Evolutionary conservation across 768 basidiomycete species (phyloP).

Genomic region (Rubroboletus pulcherrimus): DNA sequence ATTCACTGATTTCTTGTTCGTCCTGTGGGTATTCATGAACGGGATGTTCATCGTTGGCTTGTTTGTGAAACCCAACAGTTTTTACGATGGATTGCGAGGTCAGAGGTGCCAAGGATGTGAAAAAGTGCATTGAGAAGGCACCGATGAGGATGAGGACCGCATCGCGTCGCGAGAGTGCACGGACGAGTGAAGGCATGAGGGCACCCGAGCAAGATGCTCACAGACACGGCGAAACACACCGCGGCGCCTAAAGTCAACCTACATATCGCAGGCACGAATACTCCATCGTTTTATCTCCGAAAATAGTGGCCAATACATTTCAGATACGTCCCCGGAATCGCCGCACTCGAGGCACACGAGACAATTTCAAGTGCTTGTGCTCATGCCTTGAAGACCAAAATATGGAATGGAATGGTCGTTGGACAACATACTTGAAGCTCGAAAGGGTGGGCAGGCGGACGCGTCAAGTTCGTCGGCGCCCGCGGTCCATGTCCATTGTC

Average conservation of each 20-base stretch:
- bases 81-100: slow-evolving; percentile 31
- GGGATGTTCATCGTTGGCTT: background rate
- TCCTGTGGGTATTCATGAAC: background rate
- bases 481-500: too few relatives aligned
- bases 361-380: background rate
- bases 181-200: slow-evolving; percentile 36
- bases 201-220: background rate
- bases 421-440: background rate
- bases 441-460: background rate
- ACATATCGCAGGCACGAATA: background rate
- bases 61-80: slow-evolving; percentile 19
- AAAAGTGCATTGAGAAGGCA: slow-evolving; percentile 52
- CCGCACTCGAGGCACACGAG: background rate
- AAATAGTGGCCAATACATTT: background rate
- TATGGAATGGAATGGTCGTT: background rate
- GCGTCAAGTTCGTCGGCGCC: background rate
- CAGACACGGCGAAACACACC: background rate
- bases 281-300: background rate
- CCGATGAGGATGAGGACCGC: slow-evolving; percentile 57
- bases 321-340: background rate
- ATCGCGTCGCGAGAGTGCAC: slow-evolving; percentile 50
- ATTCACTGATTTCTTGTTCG: slow-evolving; percentile 3
- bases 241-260: background rate
- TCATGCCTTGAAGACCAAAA: too few relatives aligned
- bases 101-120: slow-evolving; percentile 39